Base-by-base conservation (phyloP, 352 stramenopile genomes). In the Aphanomyces astaci region DNA sequence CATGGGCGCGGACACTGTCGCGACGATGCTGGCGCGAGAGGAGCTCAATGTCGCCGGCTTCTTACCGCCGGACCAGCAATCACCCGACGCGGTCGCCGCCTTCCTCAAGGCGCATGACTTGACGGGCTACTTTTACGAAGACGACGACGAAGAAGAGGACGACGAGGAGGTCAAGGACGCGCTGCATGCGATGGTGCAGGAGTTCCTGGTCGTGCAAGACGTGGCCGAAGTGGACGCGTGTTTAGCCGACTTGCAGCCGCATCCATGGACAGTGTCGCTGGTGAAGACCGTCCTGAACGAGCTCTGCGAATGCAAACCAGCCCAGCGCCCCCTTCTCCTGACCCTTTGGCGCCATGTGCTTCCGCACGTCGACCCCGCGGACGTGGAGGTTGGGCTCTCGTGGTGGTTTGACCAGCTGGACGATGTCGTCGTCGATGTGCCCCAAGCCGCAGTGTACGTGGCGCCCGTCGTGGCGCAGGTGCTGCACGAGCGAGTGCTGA, bases 181-280 rank as follows among this genome's bases (percentile, higher is more conserved):
- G 64, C 78, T 95, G 76, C 76, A 80, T 28, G 85, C 68, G 55
- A 92, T 81, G 1, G 63, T 95, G 7, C 79, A 91, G 27, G 87
- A 95, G 73, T 95, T 89, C 33, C 45, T 95, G 7, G 79, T 77
- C 1, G 76, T 90, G 15, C 88, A 89, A 39, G 87, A 95, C 33
- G 65, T 91, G 4, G 71, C 75, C 27, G 87, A 95, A 70, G 72
- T 92, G 28, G 81, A 91, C 57, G 73, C 78, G 28, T 95, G 87
- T 63, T 76, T 94, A 11, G 71, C 90, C 9, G 87, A 95, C 60
- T 68, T 92, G 13, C 19, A 43, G 24, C 9, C 40, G 31, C 25
- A 63, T 30, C 3, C n/a, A 19, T 64, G 32, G 55, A 10, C 32
- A 11, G 55, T 52, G 11, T 27, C 27, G 1, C 36, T 64, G 15